These are phyloP conservation scores for Pachyrhizus erosus DNA, from an alignment of 306 rosid genomes.

Conservation along the genomic window DNA sequence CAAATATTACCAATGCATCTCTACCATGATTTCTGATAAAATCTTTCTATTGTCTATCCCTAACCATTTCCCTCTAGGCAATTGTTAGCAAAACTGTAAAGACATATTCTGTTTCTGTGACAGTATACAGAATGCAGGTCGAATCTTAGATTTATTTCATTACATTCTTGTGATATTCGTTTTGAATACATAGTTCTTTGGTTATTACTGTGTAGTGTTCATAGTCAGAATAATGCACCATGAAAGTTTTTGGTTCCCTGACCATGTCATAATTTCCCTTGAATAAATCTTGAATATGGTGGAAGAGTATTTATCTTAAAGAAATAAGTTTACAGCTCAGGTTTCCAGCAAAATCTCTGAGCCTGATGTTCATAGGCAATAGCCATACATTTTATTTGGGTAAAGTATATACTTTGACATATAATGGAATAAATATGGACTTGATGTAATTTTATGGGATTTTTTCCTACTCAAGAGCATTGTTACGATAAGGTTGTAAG, in stretches of 20 bases:
- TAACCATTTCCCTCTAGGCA: background rate
- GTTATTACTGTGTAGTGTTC: constrained; percentile 2
- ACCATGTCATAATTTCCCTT: background rate
- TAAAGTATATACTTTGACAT: constrained; percentile 7
- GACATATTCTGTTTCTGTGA: background rate
- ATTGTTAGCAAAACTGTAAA: background rate
- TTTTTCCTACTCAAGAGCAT: constrained; percentile 14
- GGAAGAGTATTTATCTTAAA: constrained; percentile 10
- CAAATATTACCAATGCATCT: background rate
- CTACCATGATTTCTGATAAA: background rate
- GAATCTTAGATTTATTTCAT: background rate
- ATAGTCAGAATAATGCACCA: constrained; percentile 10
- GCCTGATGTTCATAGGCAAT: constrained; percentile 27
- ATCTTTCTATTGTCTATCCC: background rate
- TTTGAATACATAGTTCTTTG: background rate
- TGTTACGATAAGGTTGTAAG: background rate
- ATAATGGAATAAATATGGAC: constrained; percentile 15
- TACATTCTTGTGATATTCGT: constrained; percentile 3
- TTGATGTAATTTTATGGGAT: background rate
- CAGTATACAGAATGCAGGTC: constrained; percentile 3
- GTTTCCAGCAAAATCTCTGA: constrained; percentile 3
- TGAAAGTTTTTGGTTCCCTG: constrained; percentile 3
- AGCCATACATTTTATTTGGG: background rate
- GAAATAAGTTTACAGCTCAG: constrained; percentile 10
- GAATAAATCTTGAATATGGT: background rate